Percentiles rank a stretch among this genome's conserved stretches.
Evolutionary conservation across 768 basidiomycete species (phyloP).

Genomic region (Pleurotus pulmonarius): DNA sequence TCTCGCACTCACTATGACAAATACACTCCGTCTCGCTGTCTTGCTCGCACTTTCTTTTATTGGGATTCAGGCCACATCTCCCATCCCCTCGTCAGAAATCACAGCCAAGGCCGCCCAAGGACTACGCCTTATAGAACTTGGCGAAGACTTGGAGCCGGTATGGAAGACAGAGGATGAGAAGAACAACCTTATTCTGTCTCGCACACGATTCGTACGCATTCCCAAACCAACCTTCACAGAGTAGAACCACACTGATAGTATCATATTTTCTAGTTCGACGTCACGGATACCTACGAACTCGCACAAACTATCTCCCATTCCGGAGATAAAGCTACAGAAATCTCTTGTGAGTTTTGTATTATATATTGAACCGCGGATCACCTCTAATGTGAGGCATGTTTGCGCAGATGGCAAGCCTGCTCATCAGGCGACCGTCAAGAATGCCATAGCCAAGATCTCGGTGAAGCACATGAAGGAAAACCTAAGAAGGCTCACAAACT

Average conservation of each 20-base stretch:
- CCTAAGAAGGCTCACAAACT: conserved; percentile 11
- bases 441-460: background rate
- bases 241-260: too few species aligned
- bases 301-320: background rate
- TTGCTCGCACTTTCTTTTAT: too few species aligned
- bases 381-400: background rate
- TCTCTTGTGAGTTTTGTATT: background rate
- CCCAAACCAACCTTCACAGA: too few species aligned
- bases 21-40: too few species aligned
- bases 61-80: too few species aligned
- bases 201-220: background rate
- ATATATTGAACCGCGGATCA: background rate
- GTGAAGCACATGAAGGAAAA: conserved; percentile 1
- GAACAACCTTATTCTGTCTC: background rate
- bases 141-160: background rate
- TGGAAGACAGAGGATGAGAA: background rate
- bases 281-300: background rate
- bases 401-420: background rate
- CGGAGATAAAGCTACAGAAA: background rate
- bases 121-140: background rate
- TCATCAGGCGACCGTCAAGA: background rate
- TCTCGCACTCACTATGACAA: too few species aligned
- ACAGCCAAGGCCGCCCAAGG: background rate
- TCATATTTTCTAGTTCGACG: background rate
- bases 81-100: too few species aligned